Percentiles rank a stretch among this genome's conserved stretches.
phyloP scores from a whole-genome alignment of 148 eudicot species.

The Vaccinium macrocarpon region DNA sequence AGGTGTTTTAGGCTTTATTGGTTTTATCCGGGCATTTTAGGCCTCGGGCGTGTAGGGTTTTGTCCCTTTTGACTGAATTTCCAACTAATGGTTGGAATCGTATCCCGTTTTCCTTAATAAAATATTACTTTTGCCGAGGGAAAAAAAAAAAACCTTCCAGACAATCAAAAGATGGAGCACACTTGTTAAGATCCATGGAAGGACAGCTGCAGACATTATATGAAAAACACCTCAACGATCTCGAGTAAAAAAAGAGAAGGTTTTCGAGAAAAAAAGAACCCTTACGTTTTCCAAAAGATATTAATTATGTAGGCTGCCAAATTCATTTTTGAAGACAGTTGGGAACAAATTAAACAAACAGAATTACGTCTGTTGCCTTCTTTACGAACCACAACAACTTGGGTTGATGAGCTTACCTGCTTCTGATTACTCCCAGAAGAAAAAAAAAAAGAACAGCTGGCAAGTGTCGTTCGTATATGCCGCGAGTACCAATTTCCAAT shows the following conservation, averaged over 20 bases:
- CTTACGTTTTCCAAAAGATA: no score
- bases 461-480: conserved; percentile 59
- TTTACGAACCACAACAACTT: background rate
- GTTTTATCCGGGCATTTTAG: no score
- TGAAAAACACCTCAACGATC: background rate
- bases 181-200: background rate
- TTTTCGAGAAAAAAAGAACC: background rate
- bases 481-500: conserved; percentile 23
- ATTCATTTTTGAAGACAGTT: background rate
- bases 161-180: background rate
- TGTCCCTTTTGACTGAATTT: no score
- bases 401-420: conserved; percentile 31
- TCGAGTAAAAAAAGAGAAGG: background rate
- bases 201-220: background rate
- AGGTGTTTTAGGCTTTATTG: no score
- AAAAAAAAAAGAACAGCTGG: conserved; percentile 49
- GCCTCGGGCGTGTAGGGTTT: no score
- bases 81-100: no score
- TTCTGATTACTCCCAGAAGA: conserved; percentile 21
- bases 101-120: no score
- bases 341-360: background rate
- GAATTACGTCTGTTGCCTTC: background rate
- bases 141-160: background rate
- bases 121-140: no score
- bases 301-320: background rate